phyloP scores from a whole-genome alignment of 176 grass and related monocot species.

The Zoysia pacifica region DNA sequence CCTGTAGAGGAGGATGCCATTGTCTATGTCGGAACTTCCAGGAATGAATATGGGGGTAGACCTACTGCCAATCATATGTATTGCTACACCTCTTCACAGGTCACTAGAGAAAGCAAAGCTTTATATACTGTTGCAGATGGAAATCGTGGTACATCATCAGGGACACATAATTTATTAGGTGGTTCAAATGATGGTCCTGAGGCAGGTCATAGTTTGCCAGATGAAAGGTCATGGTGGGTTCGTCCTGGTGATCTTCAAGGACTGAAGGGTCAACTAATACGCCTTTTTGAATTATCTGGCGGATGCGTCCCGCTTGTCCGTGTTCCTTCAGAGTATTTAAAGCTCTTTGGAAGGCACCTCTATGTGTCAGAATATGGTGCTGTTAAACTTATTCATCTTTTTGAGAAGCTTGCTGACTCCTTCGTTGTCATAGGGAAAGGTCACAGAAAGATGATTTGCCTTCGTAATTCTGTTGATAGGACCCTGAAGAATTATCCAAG shows the following conservation, averaged over 20 bases:
- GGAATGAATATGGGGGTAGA: slow-evolving; percentile 47
- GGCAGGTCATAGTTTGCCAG: slow-evolving; percentile 33
- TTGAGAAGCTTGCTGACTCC: slow-evolving; percentile 72
- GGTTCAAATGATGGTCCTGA: slow-evolving; percentile 41
- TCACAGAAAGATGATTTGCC: slow-evolving; percentile 76
- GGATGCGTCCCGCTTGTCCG: slow-evolving; percentile 72
- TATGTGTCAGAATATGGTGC: slow-evolving; percentile 75
- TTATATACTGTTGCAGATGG: slow-evolving; percentile 39
- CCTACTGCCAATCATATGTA: slow-evolving; percentile 46
- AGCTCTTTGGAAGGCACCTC: slow-evolving; percentile 70
- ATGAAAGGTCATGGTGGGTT: slow-evolving; percentile 69
- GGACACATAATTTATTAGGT: slow-evolving; percentile 51
- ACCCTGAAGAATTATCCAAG: slow-evolving; percentile 63
- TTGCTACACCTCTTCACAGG: slow-evolving; percentile 52
- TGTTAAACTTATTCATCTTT: slow-evolving; percentile 60
- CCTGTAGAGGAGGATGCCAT: slow-evolving; percentile 63
- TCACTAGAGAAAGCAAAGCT: slow-evolving; percentile 50
- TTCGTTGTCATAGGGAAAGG: slow-evolving; percentile 83
- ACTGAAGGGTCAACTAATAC: slow-evolving; percentile 70
- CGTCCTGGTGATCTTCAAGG: slow-evolving; percentile 75
- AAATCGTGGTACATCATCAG: slow-evolving; percentile 43
- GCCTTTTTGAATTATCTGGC: slow-evolving; percentile 66
- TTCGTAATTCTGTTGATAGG: slow-evolving; percentile 61
- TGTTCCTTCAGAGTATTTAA: slow-evolving; percentile 72
- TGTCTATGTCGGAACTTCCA: slow-evolving; percentile 61